phyloP scores from a whole-genome alignment of 2,329 filamentous ascomycete genomes.

The Fusarium heterosporum region DNA sequence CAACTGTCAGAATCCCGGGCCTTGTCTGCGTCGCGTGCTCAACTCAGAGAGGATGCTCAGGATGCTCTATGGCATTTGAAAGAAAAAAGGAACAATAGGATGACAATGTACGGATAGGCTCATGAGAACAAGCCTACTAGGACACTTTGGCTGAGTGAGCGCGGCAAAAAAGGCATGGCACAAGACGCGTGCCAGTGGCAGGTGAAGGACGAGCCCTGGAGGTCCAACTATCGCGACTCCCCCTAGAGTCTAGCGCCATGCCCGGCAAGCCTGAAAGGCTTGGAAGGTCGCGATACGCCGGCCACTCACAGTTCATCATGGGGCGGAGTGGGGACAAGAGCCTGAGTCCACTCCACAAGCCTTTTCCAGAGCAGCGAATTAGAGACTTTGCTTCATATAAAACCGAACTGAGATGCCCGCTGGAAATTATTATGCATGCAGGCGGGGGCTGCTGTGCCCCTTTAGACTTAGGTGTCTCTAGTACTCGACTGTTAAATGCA shows the following conservation, averaged over 20 bases:
- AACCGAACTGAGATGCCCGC: slow-evolving; percentile 4
- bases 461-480: slow-evolving; percentile 8
- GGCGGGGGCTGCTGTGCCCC: slow-evolving; percentile 11
- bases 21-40: slow-evolving; percentile 20
- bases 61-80: slow-evolving; percentile 19
- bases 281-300: slow-evolving; percentile 33
- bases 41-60: neutral
- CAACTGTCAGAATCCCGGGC: slow-evolving; percentile 2
- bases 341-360: slow-evolving; percentile 17
- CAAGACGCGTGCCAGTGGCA: slow-evolving; percentile 49
- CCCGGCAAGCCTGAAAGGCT: slow-evolving; percentile 23
- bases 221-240: slow-evolving; percentile 48
- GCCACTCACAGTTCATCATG: slow-evolving; percentile 38
- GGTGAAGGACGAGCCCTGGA: slow-evolving; percentile 43
- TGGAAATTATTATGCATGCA: slow-evolving; percentile 26
- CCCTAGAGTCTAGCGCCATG: slow-evolving; percentile 47
- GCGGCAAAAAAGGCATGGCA: slow-evolving; percentile 26
- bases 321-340: slow-evolving; percentile 27
- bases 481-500: slow-evolving; percentile 10
- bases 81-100: slow-evolving; percentile 13
- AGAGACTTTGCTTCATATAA: slow-evolving; percentile 1
- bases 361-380: slow-evolving; percentile 32
- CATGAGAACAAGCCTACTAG: slow-evolving; percentile 35
- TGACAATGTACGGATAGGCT: slow-evolving; percentile 20
- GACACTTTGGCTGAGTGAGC: slow-evolving; percentile 34